phyloP scores from a whole-genome alignment of 2,329 filamentous ascomycete genomes.

The Cercospora sojina region DNA sequence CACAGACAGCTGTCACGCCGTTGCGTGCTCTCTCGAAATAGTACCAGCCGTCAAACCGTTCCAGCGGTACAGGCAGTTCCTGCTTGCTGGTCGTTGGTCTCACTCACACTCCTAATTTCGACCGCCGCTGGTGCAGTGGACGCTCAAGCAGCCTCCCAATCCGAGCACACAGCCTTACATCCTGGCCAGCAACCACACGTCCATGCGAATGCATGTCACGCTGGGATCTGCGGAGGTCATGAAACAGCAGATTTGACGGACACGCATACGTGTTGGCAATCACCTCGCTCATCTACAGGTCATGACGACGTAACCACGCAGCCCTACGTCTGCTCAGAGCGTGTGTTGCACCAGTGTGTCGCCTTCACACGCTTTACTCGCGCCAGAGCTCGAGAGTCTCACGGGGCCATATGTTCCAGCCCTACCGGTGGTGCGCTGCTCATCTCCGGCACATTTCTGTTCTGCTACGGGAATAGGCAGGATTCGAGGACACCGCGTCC shows the following conservation, averaged over 20 bases:
- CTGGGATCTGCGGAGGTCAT: background rate
- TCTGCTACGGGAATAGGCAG: background rate
- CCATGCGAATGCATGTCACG: slow-evolving; percentile 1
- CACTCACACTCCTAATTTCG: slow-evolving; percentile 4
- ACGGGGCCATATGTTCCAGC: background rate
- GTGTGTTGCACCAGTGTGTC: background rate
- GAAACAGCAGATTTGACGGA: background rate
- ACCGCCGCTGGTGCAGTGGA: background rate
- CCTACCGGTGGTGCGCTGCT: background rate
- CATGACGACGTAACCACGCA: background rate
- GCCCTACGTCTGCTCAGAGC: background rate
- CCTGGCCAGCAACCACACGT: background rate
- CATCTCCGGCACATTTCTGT: background rate
- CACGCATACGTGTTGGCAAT: background rate
- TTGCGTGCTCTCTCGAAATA: background rate
- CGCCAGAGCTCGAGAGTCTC: background rate
- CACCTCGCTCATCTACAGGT: background rate
- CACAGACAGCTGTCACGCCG: slow-evolving; percentile 6
- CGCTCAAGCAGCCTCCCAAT: background rate
- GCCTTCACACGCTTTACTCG: background rate
- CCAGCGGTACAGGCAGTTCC: background rate
- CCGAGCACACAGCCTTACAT: background rate
- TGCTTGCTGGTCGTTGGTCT: background rate
- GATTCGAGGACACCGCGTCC: background rate
- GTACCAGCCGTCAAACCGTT: background rate